Base-by-base conservation (phyloP, 257 asterid genomes). In the Solanum verrucosum region DNA sequence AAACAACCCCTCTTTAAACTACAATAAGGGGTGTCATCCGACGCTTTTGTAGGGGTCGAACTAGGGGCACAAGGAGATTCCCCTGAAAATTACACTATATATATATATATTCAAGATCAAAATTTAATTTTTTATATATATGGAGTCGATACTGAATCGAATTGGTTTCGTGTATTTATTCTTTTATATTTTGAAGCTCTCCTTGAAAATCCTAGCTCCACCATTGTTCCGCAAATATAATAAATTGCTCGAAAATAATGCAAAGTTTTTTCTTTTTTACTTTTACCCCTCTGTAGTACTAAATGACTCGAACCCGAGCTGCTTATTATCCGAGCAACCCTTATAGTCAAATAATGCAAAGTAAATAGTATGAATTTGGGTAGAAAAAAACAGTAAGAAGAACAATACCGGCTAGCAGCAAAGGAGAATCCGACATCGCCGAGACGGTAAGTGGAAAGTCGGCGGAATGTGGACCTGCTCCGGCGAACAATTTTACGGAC, bases 401-500 rank as follows among this genome's bases (percentile, higher is more conserved):
- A 81, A 81, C 4, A 16, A 40, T 88, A 88, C 90, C 90, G 81
- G 73, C 49, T 75, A 59, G 88, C 90, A 38, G 72, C 86, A 38
- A 27, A 88, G 33, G 88, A 77, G 83, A 85, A 88, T 5, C 88
- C 90, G 7, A 68, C 85, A 85, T 85, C 35, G 2, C 90, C 88
- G 5, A 88, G 85, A 35, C 90, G 88, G 37, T 40, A 88, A 42
- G 88, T 83, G 5, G 85, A 56, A 37, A 88, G 78, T 20, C 83
- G 71, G 25, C 86, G 23, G 85, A 84, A 60, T 15, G 88, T 75
- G 27, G 52, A 88, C 52, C 42, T 88, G 37, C 90, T 88, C 56
- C 83, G 88, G 5, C 90, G 71, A 25, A 88, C 88, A 56, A 88
- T 71, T 84, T 88, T 88, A 27, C 90, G 67, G 10, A 88, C 86